Base-by-base conservation (phyloP, 202 grass and related monocot species). In the Setaria viridis region DNA sequence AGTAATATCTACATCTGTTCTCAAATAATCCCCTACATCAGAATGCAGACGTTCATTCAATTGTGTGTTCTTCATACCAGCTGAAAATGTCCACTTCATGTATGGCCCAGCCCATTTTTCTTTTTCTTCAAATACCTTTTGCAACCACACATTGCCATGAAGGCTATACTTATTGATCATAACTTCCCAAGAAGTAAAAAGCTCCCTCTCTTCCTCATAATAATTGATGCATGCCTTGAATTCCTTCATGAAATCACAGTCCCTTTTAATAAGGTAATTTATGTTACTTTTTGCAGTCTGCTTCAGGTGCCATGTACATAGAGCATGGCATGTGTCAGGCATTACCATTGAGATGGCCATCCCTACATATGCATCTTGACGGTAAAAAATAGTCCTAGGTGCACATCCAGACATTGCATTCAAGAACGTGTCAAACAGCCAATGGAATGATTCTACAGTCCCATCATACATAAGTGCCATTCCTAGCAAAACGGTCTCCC, bases 221-320 rank as follows among this genome's bases (percentile, higher is more conserved):
- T 94, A 86, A 87, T 91, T 82, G 35, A 89, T 91, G 58, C 80
- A 94, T 48, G 88, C 92, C 67, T 94, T 94, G 51, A 94, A 94
- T 46, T 94, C 91, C 86, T 81, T 90, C 57, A 86, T 93, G 70
- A 93, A 93, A 82, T 86, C 82, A 35, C 82, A 90, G 32, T 82
- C 88, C 11, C 85, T 63, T 81, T 80, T 82, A 59, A 87, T 81
- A 30, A 89, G 76, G 33, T 94, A 83, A 62, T 74, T 83, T 19
- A 88, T 53, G 51, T 64, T 86, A 30, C 37, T 49, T 76, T 84
- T 77, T 71, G 83, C 92, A 62, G 65, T 84, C 62, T 94, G 79
- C 46, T 91, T 91, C 60, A 94, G 74, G 32, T 89, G 49, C 84
- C 82, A 80, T 39, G 79, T 79, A 86, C 92, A 91, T 13, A 94